Evolutionary conservation across 2,329 filamentous ascomycete genomes (phyloP).

Genomic region (Coniochaeta sp.): DNA sequence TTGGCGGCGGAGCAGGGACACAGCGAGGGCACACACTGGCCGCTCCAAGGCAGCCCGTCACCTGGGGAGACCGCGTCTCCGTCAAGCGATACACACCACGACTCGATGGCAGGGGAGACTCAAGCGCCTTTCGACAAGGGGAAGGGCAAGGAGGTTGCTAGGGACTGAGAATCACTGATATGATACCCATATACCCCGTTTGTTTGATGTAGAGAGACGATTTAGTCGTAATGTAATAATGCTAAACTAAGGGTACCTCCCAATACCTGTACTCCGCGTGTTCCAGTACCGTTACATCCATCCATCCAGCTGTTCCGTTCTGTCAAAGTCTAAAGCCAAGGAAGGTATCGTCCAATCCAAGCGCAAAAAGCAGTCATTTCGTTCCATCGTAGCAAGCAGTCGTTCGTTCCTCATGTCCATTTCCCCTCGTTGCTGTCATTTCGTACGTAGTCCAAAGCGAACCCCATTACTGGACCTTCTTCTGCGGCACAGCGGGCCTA

Average conservation of each 20-base stretch:
- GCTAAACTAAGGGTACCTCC: constrained; percentile 1
- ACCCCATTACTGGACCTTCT: constrained; percentile 14
- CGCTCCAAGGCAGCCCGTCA: neutral
- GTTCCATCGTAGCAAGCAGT: neutral
- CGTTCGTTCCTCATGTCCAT: no score
- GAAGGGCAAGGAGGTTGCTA: neutral
- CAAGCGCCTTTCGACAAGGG: neutral
- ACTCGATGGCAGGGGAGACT: neutral
- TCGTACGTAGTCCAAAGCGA: no score
- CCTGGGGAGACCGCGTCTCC: neutral
- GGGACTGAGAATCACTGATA: neutral
- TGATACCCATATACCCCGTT: neutral
- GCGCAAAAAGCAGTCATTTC: neutral
- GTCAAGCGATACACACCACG: neutral
- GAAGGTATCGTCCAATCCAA: no score
- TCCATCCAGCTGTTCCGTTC: neutral
- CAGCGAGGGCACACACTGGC: neutral
- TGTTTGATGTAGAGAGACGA: neutral
- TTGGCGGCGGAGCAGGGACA: neutral
- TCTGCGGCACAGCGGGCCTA: constrained; percentile 7
- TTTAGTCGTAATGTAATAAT: neutral
- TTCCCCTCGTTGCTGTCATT: no score
- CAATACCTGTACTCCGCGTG: neutral
- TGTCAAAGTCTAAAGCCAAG: neutral
- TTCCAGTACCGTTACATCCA: neutral